phyloP scores from a whole-genome alignment of 169 alveolate species.

The Eimeria praecox region DNA sequence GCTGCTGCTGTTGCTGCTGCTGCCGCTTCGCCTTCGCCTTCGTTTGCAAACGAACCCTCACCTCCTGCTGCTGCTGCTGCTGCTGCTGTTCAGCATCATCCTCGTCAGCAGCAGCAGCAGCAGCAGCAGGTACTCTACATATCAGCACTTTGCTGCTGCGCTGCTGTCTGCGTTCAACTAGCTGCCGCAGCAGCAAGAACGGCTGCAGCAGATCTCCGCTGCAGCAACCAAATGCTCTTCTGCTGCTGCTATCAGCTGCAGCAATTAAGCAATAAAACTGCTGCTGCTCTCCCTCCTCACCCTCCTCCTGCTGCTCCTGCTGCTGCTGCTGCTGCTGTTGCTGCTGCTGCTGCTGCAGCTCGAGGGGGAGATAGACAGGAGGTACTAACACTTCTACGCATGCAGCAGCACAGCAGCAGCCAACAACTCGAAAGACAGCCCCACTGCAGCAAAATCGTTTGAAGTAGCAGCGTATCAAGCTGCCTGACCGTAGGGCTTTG shows the following conservation, averaged over 20 bases:
- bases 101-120: constrained; percentile 28
- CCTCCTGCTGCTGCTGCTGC: constrained; percentile 27
- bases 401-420: constrained; percentile 39
- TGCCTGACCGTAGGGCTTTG: neutral
- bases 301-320: neutral
- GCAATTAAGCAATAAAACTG: neutral
- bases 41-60: neutral
- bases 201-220: constrained; percentile 41
- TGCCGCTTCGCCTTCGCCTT: constrained; percentile 11
- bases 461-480: constrained; percentile 20
- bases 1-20: neutral
- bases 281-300: neutral
- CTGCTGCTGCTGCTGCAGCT: constrained; percentile 32
- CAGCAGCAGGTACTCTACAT: neutral
- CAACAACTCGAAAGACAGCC: neutral
- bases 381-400: neutral
- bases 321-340: constrained; percentile 53
- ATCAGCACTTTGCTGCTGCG: neutral
- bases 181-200: constrained; percentile 34
- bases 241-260: constrained; percentile 30
- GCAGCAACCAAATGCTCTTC: constrained; percentile 1
- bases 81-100: neutral
- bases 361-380: neutral
- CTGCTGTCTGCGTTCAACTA: neutral
- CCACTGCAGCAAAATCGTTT: neutral